Base-by-base conservation (phyloP, 106 monocot genomes). In the Acorus gramineus region DNA sequence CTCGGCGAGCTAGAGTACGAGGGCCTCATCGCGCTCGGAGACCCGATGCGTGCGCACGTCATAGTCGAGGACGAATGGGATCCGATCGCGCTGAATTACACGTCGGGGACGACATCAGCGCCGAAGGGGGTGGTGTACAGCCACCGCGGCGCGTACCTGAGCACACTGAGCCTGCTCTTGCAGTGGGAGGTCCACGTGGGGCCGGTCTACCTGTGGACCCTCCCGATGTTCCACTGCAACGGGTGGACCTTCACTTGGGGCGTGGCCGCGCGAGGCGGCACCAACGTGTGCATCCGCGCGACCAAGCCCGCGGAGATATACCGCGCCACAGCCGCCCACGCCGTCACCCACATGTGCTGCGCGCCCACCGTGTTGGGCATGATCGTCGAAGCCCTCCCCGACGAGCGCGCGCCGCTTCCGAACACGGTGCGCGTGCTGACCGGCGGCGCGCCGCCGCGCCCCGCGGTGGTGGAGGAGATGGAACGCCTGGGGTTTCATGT, bases 291-390 rank as follows among this genome's bases (percentile, higher is more conserved):
- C 63, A 63, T 63, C 63, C 47, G 63, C 9, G 50, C 2, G n/a
- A 50, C 63, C 3, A 11, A 8, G 13, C 49, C 63, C 13, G 63
- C 49, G 11, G 63, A 49, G 49, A 50, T 63, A 12, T 63, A 63
- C 49, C 48, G 49, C 1, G 63, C 49, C 13, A 63, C 49, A n/a
- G 11, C 63, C 49, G 63, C 48, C 13, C 63, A 63, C 63, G 6
- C 14, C 2, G 49, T 63, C 63, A 63, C 63, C 63, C 49, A 63
- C 63, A 63, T 63, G 63, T 63, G 63, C 49, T 63, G 52, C 52
- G 63, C 63, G 11, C 63, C 63, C 0, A 14, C 50, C 48, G 49
- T 63, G 6, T 63, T 63, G 49, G 50, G 14, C 47, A 63, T 63
- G 49, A 9, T 63, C 63, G n/a, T 63, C 11, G 63, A 63, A 13